Conservation (phyloP, 176 grass and related monocot genomes). For the Melocanna baccifera region DNA sequence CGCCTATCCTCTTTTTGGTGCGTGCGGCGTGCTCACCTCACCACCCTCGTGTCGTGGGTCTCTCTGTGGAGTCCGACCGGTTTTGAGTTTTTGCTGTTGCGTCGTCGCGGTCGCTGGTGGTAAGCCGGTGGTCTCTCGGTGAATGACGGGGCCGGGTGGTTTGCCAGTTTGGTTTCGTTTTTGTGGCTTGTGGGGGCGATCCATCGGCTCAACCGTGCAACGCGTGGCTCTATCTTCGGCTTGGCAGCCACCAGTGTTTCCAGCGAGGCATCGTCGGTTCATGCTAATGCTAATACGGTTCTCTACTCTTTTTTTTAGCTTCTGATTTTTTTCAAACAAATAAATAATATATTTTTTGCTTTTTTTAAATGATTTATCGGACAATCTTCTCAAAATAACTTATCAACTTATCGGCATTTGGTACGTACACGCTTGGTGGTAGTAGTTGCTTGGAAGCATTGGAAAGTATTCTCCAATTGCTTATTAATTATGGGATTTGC, state of each 20-base stretch:
- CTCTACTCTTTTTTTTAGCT: no score
- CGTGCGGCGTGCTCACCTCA: slow-evolving; percentile 2
- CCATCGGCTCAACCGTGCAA: background rate
- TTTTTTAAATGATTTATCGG: no score
- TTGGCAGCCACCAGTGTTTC: background rate
- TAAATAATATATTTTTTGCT: no score
- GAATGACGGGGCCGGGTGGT: background rate
- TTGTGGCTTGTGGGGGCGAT: background rate
- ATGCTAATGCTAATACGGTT: background rate
- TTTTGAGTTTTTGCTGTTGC: slow-evolving; percentile 30
- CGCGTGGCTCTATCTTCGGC: background rate
- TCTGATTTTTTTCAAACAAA: no score
- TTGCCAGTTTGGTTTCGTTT: background rate
- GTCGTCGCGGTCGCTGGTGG: slow-evolving; percentile 40
- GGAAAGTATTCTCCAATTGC: background rate
- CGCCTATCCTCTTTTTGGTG: slow-evolving; percentile 16
- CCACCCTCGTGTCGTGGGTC: slow-evolving; percentile 11
- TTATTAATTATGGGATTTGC: no score
- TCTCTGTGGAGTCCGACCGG: slow-evolving; percentile 38
- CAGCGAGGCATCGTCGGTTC: background rate
- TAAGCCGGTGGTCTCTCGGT: background rate
- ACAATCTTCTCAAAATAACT: fast-evolving
- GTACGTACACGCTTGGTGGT: background rate
- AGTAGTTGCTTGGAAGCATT: background rate
- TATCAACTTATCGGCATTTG: no score